Base-by-base conservation (phyloP, 768 basidiomycete species). In the Amanita inopinata region DNA sequence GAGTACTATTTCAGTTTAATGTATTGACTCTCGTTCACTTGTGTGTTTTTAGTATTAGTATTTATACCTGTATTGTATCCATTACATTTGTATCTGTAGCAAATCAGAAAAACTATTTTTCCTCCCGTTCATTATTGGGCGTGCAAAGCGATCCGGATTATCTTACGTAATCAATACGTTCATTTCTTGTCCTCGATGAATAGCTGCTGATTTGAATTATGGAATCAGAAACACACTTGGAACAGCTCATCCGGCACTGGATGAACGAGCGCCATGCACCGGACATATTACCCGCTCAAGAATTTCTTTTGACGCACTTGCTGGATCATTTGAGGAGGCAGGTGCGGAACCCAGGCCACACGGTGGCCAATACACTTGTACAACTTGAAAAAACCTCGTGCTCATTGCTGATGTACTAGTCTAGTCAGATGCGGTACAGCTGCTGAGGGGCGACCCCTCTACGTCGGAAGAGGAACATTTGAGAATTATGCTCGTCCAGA, bases 391-490 rank as follows among this genome's bases (percentile, higher is more conserved):
- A 6, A 11, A 14, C 10, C 10, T 12, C 17, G n/a, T n/a, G n/a
- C 9, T 35, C 35, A 43, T 43, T 51, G 41, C 22, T 44, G 31
- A 38, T 46, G 24, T 40, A 39, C 33, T 28, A 51, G 53, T 46
- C 51, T 49, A 94, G 90, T 80, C 82, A 46, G 80, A 85, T 49
- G 77, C 76, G 44, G 88, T 87, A 25, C 88, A 76, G 55, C 65
- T 74, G 36, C 62, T 96, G 22, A 73, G 86, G 3, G 76, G 77
- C 18, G 89, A 94, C 57, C 84, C 88, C 0, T 74, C 78, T 27
- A 82, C 87, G 2, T 88, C 83, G 1, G 90, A 94, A 53, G 90
- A 94, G 48, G 92, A 97, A 49, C 91, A 97, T 53, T 85, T 92
- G 47, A 71, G 89, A 50, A 86, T 94, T 24, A 83, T 90, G 70